Conservation (phyloP, 345 rosid genomes). For the Anastatica hierochuntica region DNA sequence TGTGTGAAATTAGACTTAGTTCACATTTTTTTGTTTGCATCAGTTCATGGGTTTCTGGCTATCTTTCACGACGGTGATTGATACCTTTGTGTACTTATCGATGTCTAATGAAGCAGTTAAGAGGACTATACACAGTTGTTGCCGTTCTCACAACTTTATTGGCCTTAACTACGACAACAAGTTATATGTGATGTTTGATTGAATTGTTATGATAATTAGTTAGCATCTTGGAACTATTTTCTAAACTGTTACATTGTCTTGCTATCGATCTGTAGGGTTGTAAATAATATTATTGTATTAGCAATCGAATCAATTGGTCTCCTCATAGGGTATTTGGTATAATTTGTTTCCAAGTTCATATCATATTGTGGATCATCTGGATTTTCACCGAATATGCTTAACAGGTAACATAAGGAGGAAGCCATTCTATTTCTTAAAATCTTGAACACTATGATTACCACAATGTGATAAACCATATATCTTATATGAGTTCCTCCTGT, state of each 20-base stretch:
- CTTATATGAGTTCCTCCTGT: neutral
- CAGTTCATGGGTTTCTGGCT: conserved; percentile 99
- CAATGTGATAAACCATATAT: neutral
- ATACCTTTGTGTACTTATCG: conserved; percentile 73
- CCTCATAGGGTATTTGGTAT: conserved; percentile 64
- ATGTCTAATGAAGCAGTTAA: conserved; percentile 60
- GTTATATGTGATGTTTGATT: conserved; percentile 33
- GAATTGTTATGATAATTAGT: neutral
- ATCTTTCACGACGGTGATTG: conserved; percentile 92
- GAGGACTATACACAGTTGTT: conserved; percentile 62
- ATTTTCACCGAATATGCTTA: conserved; percentile 34
- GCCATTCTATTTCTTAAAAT: conserved; percentile 2
- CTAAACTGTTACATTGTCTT: neutral
- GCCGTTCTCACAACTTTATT: conserved; percentile 81
- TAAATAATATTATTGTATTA: conserved; percentile 69
- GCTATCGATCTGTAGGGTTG: conserved; percentile 42
- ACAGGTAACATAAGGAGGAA: conserved; percentile 37
- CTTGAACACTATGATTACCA: too few relatives aligned
- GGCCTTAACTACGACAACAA: conserved; percentile 90
- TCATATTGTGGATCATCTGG: conserved; percentile 41
- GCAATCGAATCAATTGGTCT: conserved; percentile 77
- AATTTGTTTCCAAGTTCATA: conserved; percentile 48
- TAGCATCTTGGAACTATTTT: conserved; percentile 6
- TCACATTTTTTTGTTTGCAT: conserved; percentile 17
- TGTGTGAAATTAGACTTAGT: conserved; percentile 17